Conservation (phyloP, 202 grass and related monocot genomes). For the Eragrostis tef region DNA sequence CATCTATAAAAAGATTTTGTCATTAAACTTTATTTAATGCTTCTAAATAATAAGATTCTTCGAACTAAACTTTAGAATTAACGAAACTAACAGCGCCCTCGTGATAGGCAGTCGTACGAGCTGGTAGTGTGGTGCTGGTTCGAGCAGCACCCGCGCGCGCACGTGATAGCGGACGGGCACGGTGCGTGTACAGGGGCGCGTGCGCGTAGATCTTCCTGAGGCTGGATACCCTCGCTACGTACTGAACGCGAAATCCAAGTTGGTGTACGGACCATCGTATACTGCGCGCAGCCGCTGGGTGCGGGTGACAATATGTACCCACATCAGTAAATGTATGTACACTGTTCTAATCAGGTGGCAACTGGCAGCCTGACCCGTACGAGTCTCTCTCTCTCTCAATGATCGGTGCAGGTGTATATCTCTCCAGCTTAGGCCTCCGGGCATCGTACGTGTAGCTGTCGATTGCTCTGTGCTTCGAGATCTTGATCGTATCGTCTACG, state of each 20-base stretch:
- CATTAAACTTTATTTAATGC: too few species aligned
- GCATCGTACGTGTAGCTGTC: background rate
- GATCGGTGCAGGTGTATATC: too few species aligned
- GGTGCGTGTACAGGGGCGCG: too few species aligned
- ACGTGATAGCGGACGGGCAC: background rate
- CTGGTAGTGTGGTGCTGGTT: too few species aligned
- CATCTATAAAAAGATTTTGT: too few species aligned
- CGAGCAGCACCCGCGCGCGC: too few species aligned
- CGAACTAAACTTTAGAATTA: too few species aligned
- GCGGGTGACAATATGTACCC: background rate
- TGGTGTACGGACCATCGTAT: background rate
- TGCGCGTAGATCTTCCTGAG: too few species aligned
- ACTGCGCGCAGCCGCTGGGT: background rate
- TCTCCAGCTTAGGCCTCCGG: too few species aligned
- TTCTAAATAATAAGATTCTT: too few species aligned
- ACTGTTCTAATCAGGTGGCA: background rate
- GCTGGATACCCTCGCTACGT: background rate
- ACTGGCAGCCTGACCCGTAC: background rate
- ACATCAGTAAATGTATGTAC: background rate
- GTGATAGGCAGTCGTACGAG: too few species aligned
- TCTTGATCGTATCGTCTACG: background rate
- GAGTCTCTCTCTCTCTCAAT: background rate
- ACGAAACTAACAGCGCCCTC: too few species aligned
- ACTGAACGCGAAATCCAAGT: background rate
- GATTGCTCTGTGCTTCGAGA: background rate